Conservation (phyloP, 139 green algal species). For the Chlorella sorokiniana region DNA sequence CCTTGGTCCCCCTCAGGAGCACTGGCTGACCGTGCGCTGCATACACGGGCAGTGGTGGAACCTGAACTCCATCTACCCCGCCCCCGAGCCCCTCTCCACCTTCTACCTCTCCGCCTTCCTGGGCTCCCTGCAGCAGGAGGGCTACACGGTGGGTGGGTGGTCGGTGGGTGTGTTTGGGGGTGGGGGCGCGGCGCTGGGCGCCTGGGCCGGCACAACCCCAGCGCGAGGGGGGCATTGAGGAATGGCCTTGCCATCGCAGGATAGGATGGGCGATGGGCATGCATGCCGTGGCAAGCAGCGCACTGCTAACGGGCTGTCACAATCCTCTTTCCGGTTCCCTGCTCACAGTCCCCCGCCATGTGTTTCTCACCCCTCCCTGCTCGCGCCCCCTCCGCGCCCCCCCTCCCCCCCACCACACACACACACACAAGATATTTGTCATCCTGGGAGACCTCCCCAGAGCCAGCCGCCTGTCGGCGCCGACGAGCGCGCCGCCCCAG, state of each 20-base stretch:
- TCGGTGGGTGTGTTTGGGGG: background rate
- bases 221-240: no score
- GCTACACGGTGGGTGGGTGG: slow-evolving; percentile 67
- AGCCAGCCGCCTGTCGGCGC: background rate
- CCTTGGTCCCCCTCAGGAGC: slow-evolving; percentile 66
- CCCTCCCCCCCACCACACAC: background rate
- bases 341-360: no score
- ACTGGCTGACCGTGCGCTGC: slow-evolving; percentile 85
- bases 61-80: slow-evolving; percentile 66
- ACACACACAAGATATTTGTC: slow-evolving; percentile 15
- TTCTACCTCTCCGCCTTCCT: slow-evolving; percentile 88
- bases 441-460: slow-evolving; percentile 43
- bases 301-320: no score
- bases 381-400: background rate
- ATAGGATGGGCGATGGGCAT: no score
- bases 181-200: background rate
- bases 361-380: no score
- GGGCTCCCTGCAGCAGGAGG: slow-evolving; percentile 45
- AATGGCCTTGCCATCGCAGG: no score
- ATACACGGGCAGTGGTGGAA: slow-evolving; percentile 76
- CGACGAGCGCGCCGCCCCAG: background rate
- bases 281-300: no score
- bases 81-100: slow-evolving; percentile 69
- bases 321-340: no score
- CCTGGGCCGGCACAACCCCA: background rate